phyloP scores from a whole-genome alignment of 352 stramenopile genomes.

The Globisporangium apiculatum region DNA sequence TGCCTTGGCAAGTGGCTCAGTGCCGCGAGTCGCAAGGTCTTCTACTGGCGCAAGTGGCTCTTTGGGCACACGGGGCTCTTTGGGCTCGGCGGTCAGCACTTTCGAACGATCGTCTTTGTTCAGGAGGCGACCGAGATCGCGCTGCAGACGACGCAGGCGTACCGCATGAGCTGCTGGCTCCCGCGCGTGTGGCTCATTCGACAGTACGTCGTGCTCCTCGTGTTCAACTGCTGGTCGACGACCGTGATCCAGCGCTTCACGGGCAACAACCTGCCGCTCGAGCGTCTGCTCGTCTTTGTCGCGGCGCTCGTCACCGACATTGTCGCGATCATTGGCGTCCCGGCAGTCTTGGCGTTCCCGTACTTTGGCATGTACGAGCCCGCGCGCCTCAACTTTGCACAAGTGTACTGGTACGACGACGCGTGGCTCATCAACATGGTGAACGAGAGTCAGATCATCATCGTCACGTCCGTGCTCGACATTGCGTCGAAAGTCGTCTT shows the following conservation, averaged over 20 bases:
- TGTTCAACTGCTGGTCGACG: constrained; percentile 19
- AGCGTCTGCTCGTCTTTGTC: constrained; percentile 13
- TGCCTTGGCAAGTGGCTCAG: no score
- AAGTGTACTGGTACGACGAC: constrained; percentile 14
- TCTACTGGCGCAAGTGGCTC: constrained; percentile 14
- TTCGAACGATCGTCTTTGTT: constrained; percentile 16
- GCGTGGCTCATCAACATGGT: constrained; percentile 17
- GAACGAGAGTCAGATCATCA: constrained; percentile 15
- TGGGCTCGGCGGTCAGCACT: constrained; percentile 16
- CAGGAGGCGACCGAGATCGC: constrained; percentile 20
- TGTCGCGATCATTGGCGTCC: constrained; percentile 13
- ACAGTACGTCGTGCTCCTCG: constrained; percentile 7
- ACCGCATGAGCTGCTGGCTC: constrained; percentile 12
- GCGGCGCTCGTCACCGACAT: constrained; percentile 15
- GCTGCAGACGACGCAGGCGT: constrained; percentile 21
- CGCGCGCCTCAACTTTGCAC: constrained; percentile 2
- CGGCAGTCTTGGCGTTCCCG: constrained; percentile 3
- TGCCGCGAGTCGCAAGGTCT: not conserved
- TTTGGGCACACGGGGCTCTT: constrained; percentile 17
- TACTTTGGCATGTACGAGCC: constrained; percentile 15
- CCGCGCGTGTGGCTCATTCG: constrained; percentile 7
- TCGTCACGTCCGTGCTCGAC: constrained; percentile 9
- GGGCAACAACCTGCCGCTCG: constrained; percentile 2
- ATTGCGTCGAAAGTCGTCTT: constrained; percentile 3
- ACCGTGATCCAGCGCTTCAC: constrained; percentile 9